phyloP scores from a whole-genome alignment of 345 rosid species.

The Gossypium herbaceum region DNA sequence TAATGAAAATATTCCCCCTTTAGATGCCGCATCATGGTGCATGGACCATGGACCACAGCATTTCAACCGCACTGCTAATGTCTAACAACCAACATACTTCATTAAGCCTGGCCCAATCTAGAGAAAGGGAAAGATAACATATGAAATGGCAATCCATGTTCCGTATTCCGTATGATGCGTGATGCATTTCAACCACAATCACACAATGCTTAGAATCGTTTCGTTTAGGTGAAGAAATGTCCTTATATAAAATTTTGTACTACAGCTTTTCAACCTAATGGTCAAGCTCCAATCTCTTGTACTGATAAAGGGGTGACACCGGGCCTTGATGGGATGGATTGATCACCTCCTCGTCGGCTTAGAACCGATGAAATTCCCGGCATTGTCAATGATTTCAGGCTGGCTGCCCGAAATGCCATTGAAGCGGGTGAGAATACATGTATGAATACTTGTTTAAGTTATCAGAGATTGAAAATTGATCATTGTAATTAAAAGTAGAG shows the following conservation, averaged over 20 bases:
- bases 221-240: neutral
- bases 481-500: neutral
- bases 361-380: constrained; percentile 33
- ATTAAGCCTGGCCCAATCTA: neutral
- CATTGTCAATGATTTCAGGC: constrained; percentile 41
- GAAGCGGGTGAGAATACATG: constrained; percentile 4
- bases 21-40: neutral
- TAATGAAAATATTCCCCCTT: neutral
- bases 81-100: neutral
- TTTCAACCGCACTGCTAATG: neutral
- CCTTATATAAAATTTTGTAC: neutral
- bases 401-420: constrained; percentile 49
- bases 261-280: constrained; percentile 39
- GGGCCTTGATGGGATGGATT: constrained; percentile 19
- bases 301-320: constrained; percentile 32
- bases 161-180: too few species aligned
- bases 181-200: neutral
- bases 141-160: neutral
- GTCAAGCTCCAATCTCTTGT: constrained; percentile 38
- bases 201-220: neutral
- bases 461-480: neutral
- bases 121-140: neutral
- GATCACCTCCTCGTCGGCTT: constrained; percentile 46
- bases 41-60: neutral
- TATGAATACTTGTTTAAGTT: neutral